Conservation (phyloP, 257 asterid genomes). For the Haberlea rhodopensis region DNA sequence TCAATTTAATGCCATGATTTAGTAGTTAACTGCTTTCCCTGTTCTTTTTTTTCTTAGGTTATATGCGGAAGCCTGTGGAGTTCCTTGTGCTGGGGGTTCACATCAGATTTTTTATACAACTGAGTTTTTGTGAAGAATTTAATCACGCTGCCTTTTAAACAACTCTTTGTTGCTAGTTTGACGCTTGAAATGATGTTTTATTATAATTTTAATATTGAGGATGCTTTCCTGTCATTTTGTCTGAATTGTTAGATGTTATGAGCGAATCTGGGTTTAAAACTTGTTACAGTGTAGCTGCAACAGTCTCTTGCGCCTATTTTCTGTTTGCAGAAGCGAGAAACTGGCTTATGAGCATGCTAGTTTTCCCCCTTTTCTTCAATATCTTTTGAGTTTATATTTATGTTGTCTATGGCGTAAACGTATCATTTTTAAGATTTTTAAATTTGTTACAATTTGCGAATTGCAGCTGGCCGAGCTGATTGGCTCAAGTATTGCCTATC, state of each 20-base stretch:
- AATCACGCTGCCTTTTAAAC: not conserved
- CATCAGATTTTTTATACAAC: constrained; percentile 5
- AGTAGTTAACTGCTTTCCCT: constrained; percentile 1
- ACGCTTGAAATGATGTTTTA: not conserved
- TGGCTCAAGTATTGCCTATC: constrained; percentile 47
- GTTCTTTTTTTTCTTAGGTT: constrained; percentile 18
- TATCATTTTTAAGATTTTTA: no score
- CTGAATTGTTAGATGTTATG: not conserved
- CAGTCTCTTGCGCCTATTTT: no score
- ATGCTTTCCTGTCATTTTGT: not conserved
- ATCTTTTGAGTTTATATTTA: no score
- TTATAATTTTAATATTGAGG: not conserved
- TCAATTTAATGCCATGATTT: not conserved
- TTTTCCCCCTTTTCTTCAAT: not conserved
- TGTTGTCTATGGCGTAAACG: no score
- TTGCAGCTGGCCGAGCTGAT: constrained; percentile 72
- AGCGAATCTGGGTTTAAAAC: no score
- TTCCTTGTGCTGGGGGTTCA: constrained; percentile 17
- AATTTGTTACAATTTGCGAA: no score
- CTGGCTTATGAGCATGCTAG: not conserved
- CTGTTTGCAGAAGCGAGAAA: no score
- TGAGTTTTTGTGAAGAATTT: constrained; percentile 1
- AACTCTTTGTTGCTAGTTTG: constrained; percentile 12
- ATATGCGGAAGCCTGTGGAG: constrained; percentile 15
- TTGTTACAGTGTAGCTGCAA: not conserved